Evolutionary conservation across 352 stramenopile species (phyloP).

Genomic region (Globisporangium paddicum): DNA sequence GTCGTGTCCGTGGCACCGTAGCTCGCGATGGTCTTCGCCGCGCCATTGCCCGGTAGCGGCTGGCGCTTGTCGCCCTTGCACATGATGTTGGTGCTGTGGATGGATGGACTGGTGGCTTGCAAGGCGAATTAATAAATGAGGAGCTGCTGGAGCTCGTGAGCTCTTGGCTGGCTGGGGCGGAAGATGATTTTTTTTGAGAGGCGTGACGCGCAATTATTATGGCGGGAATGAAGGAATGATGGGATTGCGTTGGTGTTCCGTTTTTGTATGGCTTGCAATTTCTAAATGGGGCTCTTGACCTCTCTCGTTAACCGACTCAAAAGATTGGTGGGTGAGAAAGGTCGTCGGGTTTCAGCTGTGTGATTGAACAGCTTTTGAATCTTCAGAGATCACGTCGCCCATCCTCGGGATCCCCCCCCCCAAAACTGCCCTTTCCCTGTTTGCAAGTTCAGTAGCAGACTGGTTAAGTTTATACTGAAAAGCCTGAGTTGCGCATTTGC

Average conservation of each 20-base stretch:
- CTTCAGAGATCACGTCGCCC: neutral
- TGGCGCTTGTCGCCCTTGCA: slow-evolving; percentile 13
- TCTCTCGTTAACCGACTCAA: too few species aligned
- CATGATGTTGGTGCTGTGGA: neutral
- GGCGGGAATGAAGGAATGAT: neutral
- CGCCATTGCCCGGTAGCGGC: slow-evolving; percentile 2
- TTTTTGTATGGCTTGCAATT: neutral
- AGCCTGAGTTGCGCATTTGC: neutral
- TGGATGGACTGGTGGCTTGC: neutral
- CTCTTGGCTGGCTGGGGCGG: slow-evolving; percentile 1
- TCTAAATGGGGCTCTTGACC: neutral
- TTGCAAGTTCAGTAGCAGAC: neutral
- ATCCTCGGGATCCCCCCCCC: neutral
- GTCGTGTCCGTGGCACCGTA: slow-evolving; percentile 27
- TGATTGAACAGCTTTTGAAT: neutral
- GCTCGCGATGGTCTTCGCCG: slow-evolving; percentile 5
- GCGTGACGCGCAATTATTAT: neutral
- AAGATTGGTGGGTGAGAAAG: neutral
- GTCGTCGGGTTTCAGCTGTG: neutral
- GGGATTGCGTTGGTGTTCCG: neutral
- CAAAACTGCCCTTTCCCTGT: neutral
- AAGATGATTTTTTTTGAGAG: neutral
- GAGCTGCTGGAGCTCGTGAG: too few species aligned
- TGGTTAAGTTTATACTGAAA: neutral
- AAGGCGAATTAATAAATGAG: slow-evolving; percentile 11